These are phyloP conservation scores for Ceratobasidium sp. DNA, from an alignment of 1,284 basidiomycete species.

Conservation along the genomic window DNA sequence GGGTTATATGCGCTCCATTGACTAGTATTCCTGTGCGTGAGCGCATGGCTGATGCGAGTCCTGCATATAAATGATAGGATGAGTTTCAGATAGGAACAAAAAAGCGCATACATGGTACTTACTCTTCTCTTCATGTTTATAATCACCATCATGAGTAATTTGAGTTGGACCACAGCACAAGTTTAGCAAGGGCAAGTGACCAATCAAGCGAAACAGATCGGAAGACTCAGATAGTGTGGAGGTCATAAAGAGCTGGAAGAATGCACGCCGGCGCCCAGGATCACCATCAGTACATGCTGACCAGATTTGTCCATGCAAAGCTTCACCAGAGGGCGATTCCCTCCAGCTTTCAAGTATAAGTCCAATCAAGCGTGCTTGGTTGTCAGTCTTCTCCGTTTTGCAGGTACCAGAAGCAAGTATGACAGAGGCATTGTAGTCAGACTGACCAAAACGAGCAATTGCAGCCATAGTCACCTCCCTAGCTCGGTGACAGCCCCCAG, in stretches of 20 bases:
- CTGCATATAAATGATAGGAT: too few relatives aligned
- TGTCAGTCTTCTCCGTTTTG: conserved; percentile 18
- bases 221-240: conserved; percentile 5
- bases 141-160: conserved; percentile 29
- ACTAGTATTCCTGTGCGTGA: conserved; percentile 7
- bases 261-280: neutral
- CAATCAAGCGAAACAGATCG: neutral
- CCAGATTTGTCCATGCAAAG: conserved; percentile 6
- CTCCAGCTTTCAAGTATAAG: conserved; percentile 5
- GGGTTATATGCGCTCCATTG: conserved; percentile 19
- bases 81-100: too few relatives aligned
- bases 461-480: conserved; percentile 11
- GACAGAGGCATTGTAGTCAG: conserved; percentile 11
- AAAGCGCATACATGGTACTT: neutral
- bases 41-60: conserved; percentile 15
- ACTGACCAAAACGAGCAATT: conserved; percentile 18
- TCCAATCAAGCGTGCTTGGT: neutral
- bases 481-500: conserved; percentile 15
- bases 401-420: conserved; percentile 21
- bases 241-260: conserved; percentile 21
- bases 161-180: conserved; percentile 2
- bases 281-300: conserved; percentile 32
- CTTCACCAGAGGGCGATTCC: conserved; percentile 12
- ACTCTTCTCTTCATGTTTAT: conserved; percentile 37
- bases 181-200: conserved; percentile 11